These are phyloP conservation scores for Dichomitus squalens DNA, from an alignment of 1,284 basidiomycete genomes.

Conservation along the genomic window DNA sequence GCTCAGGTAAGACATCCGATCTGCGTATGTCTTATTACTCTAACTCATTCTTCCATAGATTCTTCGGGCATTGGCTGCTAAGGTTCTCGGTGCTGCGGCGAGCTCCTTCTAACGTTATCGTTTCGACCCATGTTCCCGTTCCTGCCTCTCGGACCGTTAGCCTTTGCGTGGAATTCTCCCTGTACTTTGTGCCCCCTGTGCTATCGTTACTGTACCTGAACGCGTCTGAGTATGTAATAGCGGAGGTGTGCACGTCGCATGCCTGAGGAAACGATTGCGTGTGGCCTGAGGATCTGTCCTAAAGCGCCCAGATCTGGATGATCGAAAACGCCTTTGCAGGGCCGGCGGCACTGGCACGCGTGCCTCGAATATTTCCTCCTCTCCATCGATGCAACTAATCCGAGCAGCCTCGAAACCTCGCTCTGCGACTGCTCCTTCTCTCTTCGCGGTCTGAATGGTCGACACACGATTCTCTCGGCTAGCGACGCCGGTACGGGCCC, in stretches of 20 bases:
- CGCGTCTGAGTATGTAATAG: neutral
- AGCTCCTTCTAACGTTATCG: slow-evolving; percentile 2
- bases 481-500: slow-evolving; percentile 15
- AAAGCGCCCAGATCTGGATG: slow-evolving; percentile 14
- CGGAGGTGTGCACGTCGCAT: neutral
- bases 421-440: neutral
- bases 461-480: slow-evolving; percentile 19
- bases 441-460: slow-evolving; percentile 7
- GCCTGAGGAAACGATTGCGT: neutral
- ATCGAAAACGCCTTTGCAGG: slow-evolving; percentile 14
- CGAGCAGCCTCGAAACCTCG: neutral
- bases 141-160: neutral
- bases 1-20: slow-evolving; percentile 66
- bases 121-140: neutral
- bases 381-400: slow-evolving; percentile 5
- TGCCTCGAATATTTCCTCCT: neutral
- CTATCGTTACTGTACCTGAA: neutral
- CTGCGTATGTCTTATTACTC: slow-evolving; percentile 12
- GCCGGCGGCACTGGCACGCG: slow-evolving; percentile 2
- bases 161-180: too few relatives aligned
- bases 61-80: slow-evolving; percentile 83
- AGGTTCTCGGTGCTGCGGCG: slow-evolving; percentile 78
- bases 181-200: neutral
- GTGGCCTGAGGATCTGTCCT: slow-evolving; percentile 6
- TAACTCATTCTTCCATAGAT: slow-evolving; percentile 56